phyloP scores from a whole-genome alignment of 108 stramenopile genomes.

The Ochromonas danica region DNA sequence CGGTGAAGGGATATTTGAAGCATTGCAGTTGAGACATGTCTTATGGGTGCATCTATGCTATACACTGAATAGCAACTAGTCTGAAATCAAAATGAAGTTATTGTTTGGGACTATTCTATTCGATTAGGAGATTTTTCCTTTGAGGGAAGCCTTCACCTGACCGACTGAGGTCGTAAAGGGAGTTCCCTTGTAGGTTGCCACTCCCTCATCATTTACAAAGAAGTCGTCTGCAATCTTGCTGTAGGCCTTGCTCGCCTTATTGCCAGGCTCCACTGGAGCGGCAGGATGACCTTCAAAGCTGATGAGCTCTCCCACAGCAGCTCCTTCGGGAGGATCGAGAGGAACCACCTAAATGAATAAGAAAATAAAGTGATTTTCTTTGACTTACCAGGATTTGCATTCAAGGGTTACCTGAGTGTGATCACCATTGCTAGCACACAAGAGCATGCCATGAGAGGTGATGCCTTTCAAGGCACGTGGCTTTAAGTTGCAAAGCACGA shows the following conservation, averaged over 20 bases:
- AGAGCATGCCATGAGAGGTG: slow-evolving; percentile 54
- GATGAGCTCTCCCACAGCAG: slow-evolving; percentile 52
- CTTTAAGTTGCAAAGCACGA: slow-evolving; percentile 57
- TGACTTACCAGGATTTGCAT: not conserved
- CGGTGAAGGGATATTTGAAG: not conserved
- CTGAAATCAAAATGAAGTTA: too few relatives aligned
- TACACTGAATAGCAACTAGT: too few relatives aligned
- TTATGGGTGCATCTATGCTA: too few relatives aligned
- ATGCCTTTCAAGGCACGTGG: slow-evolving; percentile 51
- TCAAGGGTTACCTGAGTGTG: slow-evolving; percentile 46
- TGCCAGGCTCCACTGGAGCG: slow-evolving; percentile 52
- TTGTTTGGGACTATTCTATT: not conserved
- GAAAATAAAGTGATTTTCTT: not conserved
- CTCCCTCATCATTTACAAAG: slow-evolving; percentile 40
- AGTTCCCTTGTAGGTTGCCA: slow-evolving; percentile 36
- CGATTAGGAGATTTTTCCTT: slow-evolving; percentile 25
- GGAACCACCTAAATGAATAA: slow-evolving; percentile 43
- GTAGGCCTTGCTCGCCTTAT: slow-evolving; percentile 54
- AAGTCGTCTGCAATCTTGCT: slow-evolving; percentile 51
- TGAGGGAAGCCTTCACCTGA: not conserved
- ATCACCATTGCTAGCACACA: slow-evolving; percentile 55
- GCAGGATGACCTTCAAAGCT: slow-evolving; percentile 53
- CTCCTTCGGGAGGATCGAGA: slow-evolving; percentile 47
- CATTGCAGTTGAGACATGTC: too few relatives aligned
- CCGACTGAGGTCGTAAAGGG: slow-evolving; percentile 35